Percentiles rank a stretch among this genome's conserved stretches.
Evolutionary conservation across 352 stramenopile genomes (phyloP).

Genomic region (Phytophthora hibernalis): DNA sequence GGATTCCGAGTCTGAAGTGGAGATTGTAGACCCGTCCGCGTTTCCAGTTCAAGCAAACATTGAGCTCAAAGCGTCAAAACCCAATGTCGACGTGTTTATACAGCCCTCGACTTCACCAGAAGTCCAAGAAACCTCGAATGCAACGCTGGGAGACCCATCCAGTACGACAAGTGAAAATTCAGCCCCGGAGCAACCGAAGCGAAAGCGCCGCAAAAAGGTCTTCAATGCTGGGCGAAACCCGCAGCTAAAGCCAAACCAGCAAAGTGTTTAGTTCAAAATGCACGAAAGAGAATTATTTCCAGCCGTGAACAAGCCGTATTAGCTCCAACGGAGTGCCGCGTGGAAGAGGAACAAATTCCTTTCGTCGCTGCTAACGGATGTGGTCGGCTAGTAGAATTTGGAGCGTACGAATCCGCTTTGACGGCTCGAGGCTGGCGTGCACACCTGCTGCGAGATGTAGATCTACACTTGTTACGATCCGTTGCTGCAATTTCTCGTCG

Average conservation of each 20-base stretch:
- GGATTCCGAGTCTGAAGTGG: constrained; percentile 7
- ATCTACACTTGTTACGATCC: constrained; percentile 30
- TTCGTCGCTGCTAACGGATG: constrained; percentile 25
- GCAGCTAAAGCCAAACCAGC: background rate
- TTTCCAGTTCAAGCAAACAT: background rate
- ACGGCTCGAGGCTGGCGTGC: constrained; percentile 28
- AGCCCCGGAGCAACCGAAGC: constrained; percentile 7
- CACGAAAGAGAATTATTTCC: constrained; percentile 5
- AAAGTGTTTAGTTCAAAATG: constrained; percentile 6
- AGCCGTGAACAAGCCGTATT: background rate
- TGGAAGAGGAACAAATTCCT: constrained; percentile 17
- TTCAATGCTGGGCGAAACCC: constrained; percentile 9
- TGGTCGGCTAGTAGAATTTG: constrained; percentile 15
- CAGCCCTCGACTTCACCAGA: background rate
- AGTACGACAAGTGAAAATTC: background rate
- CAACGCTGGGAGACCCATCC: background rate
- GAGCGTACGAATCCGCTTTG: constrained; percentile 30
- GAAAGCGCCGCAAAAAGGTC: constrained; percentile 30
- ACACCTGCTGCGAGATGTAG: constrained; percentile 32
- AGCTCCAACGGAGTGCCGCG: background rate
- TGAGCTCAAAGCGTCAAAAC: background rate
- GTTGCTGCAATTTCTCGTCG: constrained; percentile 25
- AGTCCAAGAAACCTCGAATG: background rate
- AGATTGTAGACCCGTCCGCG: constrained; percentile 5
- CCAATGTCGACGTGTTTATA: background rate